Evolutionary conservation across 805 yeast species (phyloP).

Genomic region (Sugiyamaella boreocaroliniensis): DNA sequence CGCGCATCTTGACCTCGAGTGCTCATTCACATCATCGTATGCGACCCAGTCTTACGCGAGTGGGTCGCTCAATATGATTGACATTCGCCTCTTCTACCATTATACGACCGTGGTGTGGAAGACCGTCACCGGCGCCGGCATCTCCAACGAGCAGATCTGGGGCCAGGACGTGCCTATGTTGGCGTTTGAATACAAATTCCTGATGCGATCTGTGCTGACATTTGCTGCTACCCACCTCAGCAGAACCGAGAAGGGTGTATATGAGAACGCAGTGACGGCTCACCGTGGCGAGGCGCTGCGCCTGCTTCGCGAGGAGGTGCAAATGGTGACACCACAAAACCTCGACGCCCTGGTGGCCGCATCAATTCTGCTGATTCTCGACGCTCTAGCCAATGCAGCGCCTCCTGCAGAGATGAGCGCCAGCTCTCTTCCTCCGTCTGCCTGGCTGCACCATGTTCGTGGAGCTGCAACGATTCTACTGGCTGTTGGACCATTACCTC

Average conservation of each 20-base stretch:
- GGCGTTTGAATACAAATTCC: constrained; percentile 80
- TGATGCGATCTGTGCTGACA: constrained; percentile 88
- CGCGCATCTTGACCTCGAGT: constrained; percentile 66
- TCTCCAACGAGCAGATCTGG: constrained; percentile 82
- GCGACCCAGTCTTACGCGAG: constrained; percentile 2
- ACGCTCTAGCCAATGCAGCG: constrained; percentile 76
- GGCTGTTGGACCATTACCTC: constrained; percentile 90
- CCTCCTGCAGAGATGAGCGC: constrained; percentile 44
- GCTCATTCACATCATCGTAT: constrained; percentile 30
- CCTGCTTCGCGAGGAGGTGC: constrained; percentile 74
- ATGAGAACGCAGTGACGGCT: constrained; percentile 17
- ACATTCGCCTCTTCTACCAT: constrained; percentile 77
- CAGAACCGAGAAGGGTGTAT: constrained; percentile 66
- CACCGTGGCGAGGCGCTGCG: constrained; percentile 85
- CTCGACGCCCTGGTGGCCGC: constrained; percentile 86
- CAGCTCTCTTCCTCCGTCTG: constrained; percentile 74
- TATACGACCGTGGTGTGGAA: constrained; percentile 79
- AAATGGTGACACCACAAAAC: constrained; percentile 74
- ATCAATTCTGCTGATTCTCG: constrained; percentile 84
- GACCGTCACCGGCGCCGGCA: constrained; percentile 86
- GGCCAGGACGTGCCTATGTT: constrained; percentile 77
- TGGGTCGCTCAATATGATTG: constrained; percentile 55
- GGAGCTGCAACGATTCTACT: constrained; percentile 95
- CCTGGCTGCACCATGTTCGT: constrained; percentile 95
- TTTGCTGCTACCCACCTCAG: constrained; percentile 89